Evolutionary conservation across 495 filamentous ascomycete species (phyloP), one percentile per base, ranked within the genome.

Genomic region (Lasiosphaeria ovina): DNA sequence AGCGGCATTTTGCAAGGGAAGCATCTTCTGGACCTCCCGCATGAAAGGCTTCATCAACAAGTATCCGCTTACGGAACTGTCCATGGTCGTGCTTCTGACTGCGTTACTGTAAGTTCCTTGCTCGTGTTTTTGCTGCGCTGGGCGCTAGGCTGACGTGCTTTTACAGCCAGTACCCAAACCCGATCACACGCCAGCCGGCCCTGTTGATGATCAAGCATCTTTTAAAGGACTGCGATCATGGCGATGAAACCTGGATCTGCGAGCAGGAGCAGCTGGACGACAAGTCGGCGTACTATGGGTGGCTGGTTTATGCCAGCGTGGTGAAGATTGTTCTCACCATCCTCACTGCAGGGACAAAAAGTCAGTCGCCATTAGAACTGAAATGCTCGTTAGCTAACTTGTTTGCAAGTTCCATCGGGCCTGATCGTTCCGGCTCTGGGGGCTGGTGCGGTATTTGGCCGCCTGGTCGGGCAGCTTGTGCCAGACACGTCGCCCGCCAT

Each of bases 361-460:
- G 60, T 57, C 5, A 49, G 60, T 57, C 6, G 6, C 17, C 7
- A 6, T 24, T 1, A 31, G 8, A 35, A n/a, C 8, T 38, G 3
- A 3, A 14, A 12, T 44, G 12, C 3, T 10, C 24, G 24, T 42
- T 42, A 35, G 53, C 45, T 51, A 16, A 61, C 49, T 51, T 36
- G 11, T 32, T n/a, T 9, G 3, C 12, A 24, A 71, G 82, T 85
- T 14, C 83, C 83, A 0, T 81, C 78, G 7, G 83, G 83, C 16
- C 75, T 85, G 58, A 85, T 85, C 69, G 84, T 84, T 57, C 83
- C 83, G 2, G 80, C 83, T 11, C 77, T 85, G 17, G 81, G 82
- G 53, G 80, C 77, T 9, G 83, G 83, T 9, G 80, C 82, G 9
- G 75, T 85, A 51, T 84, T 83, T 59, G 83, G 82, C 24, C 73